phyloP scores from a whole-genome alignment of 768 basidiomycete genomes.

The Infundibulicybe gibba region DNA sequence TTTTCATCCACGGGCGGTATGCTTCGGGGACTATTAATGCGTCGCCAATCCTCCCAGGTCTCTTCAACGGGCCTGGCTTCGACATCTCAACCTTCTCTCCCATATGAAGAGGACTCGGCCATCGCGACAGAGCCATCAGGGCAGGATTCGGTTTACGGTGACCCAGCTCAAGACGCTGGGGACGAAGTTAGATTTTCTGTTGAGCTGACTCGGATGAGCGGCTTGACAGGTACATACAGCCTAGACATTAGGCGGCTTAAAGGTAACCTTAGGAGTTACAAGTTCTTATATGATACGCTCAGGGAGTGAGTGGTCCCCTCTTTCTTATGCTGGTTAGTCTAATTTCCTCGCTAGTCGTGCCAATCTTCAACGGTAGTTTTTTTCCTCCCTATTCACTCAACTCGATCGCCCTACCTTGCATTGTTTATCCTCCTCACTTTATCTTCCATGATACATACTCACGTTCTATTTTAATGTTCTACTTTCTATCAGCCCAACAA shows the following conservation, averaged over 20 bases:
- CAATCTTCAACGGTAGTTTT: slow-evolving; percentile 34
- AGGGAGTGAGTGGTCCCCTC: slow-evolving; percentile 61
- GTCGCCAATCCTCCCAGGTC: slow-evolving; percentile 86
- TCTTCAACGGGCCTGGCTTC: slow-evolving; percentile 36
- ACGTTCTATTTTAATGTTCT: slow-evolving; percentile 2
- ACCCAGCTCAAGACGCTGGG: slow-evolving; percentile 74
- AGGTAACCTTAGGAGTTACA: slow-evolving; percentile 90
- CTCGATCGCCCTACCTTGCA: slow-evolving; percentile 2
- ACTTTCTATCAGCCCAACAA: not conserved
- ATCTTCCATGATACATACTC: slow-evolving; percentile 13
- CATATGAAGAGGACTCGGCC: slow-evolving; percentile 47
- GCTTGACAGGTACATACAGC: slow-evolving; percentile 87
- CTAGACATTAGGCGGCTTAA: slow-evolving; percentile 91
- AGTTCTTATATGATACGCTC: slow-evolving; percentile 85
- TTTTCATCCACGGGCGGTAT: slow-evolving; percentile 72
- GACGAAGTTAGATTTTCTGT: slow-evolving; percentile 97
- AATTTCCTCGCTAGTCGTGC: slow-evolving; percentile 33
- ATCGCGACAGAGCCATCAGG: slow-evolving; percentile 37
- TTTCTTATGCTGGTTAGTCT: not conserved
- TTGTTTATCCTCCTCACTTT: slow-evolving; percentile 7
- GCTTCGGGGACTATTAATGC: slow-evolving; percentile 85
- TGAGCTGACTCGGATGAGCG: slow-evolving; percentile 87
- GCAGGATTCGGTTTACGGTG: slow-evolving; percentile 75
- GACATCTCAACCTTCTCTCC: slow-evolving; percentile 34
- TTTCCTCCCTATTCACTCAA: not conserved